Evolutionary conservation across 2,329 filamentous ascomycete genomes (phyloP).

Genomic region (Bertia moriformis): DNA sequence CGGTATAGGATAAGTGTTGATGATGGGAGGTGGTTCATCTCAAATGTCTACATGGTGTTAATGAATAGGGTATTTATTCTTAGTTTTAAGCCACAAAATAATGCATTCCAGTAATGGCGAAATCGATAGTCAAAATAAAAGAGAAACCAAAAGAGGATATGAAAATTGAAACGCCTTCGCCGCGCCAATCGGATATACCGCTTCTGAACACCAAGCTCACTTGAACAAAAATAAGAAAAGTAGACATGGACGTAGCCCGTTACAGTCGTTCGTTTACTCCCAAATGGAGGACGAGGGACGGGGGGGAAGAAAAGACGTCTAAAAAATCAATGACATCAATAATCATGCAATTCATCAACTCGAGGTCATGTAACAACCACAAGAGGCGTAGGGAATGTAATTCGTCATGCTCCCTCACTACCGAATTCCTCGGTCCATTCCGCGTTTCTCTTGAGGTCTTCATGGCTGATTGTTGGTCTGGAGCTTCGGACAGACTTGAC

Average conservation of each 20-base stretch:
- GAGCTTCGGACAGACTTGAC: conserved; percentile 79
- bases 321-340: neutral
- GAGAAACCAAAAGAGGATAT: neutral
- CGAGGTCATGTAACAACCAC: neutral
- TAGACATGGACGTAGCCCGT: neutral
- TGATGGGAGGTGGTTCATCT: too few relatives aligned
- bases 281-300: neutral
- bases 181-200: neutral
- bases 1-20: too few relatives aligned
- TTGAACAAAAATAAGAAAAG: neutral
- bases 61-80: too few relatives aligned
- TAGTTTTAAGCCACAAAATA: too few relatives aligned
- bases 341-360: neutral
- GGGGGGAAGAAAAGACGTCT: neutral
- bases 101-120: too few relatives aligned
- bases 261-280: neutral
- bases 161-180: neutral
- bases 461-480: conserved; percentile 75
- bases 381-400: too few relatives aligned
- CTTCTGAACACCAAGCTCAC: neutral
- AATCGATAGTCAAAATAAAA: too few relatives aligned
- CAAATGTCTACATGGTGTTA: too few relatives aligned
- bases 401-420: conserved; percentile 64
- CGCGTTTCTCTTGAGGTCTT: conserved; percentile 69
- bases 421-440: conserved; percentile 97